Evolutionary conservation across 2,329 filamentous ascomycete species (phyloP).

Genomic region (Sordariomycetes sp.): DNA sequence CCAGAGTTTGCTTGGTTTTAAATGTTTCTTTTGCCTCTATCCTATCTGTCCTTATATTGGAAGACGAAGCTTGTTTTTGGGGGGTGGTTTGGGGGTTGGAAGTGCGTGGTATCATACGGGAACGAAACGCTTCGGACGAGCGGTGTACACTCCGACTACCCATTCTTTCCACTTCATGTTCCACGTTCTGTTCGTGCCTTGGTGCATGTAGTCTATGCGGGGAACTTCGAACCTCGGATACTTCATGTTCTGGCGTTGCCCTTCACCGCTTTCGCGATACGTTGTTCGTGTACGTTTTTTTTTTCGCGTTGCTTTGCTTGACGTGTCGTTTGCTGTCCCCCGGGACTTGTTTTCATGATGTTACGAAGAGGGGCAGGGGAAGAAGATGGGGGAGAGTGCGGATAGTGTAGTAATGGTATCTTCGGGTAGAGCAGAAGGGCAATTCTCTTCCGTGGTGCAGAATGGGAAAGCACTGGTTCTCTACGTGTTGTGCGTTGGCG

Average conservation of each 20-base stretch:
- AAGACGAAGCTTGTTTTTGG: constrained; percentile 4
- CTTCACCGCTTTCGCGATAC: not conserved
- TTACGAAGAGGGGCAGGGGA: constrained; percentile 1
- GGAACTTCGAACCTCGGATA: not conserved
- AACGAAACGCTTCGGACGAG: not conserved
- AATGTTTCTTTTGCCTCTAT: constrained; percentile 3
- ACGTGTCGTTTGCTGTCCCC: not conserved
- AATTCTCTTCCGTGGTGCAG: not conserved
- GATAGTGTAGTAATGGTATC: not conserved
- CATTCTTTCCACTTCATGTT: constrained; percentile 2
- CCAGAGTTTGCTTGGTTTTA: constrained; percentile 7
- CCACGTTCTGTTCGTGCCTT: not conserved
- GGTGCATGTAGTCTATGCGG: not conserved
- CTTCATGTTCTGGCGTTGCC: not conserved
- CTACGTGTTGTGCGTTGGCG: not conserved
- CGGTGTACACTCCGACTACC: not conserved
- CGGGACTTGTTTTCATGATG: not conserved
- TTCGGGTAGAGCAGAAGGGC: not conserved
- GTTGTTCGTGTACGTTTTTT: not conserved
- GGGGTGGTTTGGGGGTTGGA: not conserved
- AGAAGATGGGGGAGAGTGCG: not conserved
- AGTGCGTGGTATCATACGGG: not conserved
- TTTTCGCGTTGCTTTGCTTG: not conserved
- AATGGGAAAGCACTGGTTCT: not conserved
- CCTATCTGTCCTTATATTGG: constrained; percentile 1